Evolutionary conservation across 495 filamentous ascomycete species (phyloP).

Genomic region (Hypoxylon perforatum): DNA sequence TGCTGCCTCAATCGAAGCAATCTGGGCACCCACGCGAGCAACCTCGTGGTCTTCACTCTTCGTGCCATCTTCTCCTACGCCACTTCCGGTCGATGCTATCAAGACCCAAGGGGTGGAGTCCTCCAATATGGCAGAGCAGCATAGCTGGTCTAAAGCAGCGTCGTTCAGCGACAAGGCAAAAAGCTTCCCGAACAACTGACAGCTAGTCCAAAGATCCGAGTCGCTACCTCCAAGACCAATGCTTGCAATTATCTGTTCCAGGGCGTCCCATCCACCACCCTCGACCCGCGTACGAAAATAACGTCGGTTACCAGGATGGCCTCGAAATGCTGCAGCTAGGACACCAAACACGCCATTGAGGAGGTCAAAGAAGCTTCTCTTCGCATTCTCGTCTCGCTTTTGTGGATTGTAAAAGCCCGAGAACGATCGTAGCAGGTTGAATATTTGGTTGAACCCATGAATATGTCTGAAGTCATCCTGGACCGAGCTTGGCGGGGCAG

Average conservation of each 20-base stretch:
- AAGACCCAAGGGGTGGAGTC: constrained; percentile 49
- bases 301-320: constrained; percentile 85
- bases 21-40: constrained; percentile 27
- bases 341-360: constrained; percentile 76
- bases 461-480: constrained; percentile 87
- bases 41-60: constrained; percentile 36
- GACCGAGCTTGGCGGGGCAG: constrained; percentile 53
- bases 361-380: constrained; percentile 72
- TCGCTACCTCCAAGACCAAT: constrained; percentile 69
- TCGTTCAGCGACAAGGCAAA: constrained; percentile 85
- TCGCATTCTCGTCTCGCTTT: constrained; percentile 68
- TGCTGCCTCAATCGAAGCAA: constrained; percentile 52
- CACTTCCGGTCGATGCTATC: constrained; percentile 44
- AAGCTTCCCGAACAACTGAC: constrained; percentile 86
- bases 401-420: constrained; percentile 76
- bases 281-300: constrained; percentile 82
- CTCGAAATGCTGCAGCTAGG: constrained; percentile 78
- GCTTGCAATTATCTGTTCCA: constrained; percentile 75
- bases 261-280: constrained; percentile 79
- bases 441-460: constrained; percentile 79
- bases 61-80: constrained; percentile 28
- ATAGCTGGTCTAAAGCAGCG: constrained; percentile 68
- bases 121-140: constrained; percentile 48
- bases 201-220: constrained; percentile 69
- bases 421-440: constrained; percentile 73